phyloP scores from a whole-genome alignment of 2,329 filamentous ascomycete genomes.

The Botrytis paeoniae region DNA sequence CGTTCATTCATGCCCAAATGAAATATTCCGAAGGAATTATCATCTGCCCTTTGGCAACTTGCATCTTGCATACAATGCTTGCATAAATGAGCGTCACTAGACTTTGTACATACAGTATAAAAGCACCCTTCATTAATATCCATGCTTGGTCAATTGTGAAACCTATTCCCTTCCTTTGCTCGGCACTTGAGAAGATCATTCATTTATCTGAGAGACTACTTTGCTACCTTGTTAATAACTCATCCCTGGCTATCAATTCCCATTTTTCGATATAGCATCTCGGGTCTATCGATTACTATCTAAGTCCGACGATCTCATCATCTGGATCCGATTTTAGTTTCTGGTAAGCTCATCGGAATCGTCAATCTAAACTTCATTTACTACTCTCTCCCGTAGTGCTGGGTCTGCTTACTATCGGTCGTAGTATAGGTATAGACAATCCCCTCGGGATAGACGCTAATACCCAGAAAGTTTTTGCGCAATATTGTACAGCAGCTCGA shows the following conservation, averaged over 20 bases:
- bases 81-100: slow-evolving; percentile 16
- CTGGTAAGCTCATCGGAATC: neutral
- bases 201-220: slow-evolving; percentile 6
- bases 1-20: slow-evolving; percentile 6
- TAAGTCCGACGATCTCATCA: slow-evolving; percentile 6
- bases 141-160: slow-evolving; percentile 6
- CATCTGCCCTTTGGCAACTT: slow-evolving; percentile 11
- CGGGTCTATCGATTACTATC: slow-evolving; percentile 9
- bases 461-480: slow-evolving; percentile 12
- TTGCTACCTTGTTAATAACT: neutral
- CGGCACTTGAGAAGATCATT: slow-evolving; percentile 19
- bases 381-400: neutral
- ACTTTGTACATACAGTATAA: slow-evolving; percentile 3
- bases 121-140: neutral
- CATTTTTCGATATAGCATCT: slow-evolving; percentile 1
- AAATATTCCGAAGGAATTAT: slow-evolving; percentile 11
- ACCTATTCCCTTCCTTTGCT: slow-evolving; percentile 2
- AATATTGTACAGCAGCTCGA: slow-evolving; percentile 19
- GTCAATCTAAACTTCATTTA: neutral
- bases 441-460: slow-evolving; percentile 5
- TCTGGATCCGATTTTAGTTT: slow-evolving; percentile 4
- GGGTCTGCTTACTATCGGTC: slow-evolving; percentile 9
- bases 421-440: neutral
- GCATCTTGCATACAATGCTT: slow-evolving; percentile 14
- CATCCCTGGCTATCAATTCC: slow-evolving; percentile 14